Evolutionary conservation across 2,329 filamentous ascomycete genomes (phyloP), one percentile per base, ranked within the genome.

Genomic region (Sclerotinia subarctica): DNA sequence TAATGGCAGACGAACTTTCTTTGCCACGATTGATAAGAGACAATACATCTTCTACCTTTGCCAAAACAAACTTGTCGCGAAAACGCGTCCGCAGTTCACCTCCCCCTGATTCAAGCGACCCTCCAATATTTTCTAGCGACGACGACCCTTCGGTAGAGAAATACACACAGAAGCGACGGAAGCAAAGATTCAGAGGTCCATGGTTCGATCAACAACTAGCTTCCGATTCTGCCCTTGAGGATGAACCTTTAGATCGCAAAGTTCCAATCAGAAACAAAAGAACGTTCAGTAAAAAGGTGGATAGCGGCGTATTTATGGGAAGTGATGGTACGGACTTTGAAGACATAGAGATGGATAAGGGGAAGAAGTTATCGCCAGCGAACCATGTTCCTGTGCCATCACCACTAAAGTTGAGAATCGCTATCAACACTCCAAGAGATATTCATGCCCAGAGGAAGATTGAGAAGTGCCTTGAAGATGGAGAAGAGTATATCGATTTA

Each of bases 51-150:
- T 67, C 65, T n/a, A 63, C 29, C 13, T 24, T 38, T 19, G n/a
- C 65, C 15, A 54, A 49, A 44, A 35, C 29, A 47, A 35, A 44
- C 35, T 35, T 46, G 35, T 54, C 65, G 21, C 46, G 79, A 69
- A 83, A 83, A 76, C 81, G 81, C 69, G 75, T 76, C 46, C 77
- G 78, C 70, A 73, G 71, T 62, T 70, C 77, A 75, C 73, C 72
- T 42, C 74, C 74, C 58, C 72, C 80, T 49, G 79, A 84, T 71
- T 91, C 88, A 26, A 91, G 90, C 75, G 90, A 92, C 74, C 88
- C 89, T 4, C 84, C 87, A 60, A 77, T 91, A 35, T 92, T 92
- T 78, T 91, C 88, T 5, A 89, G 87, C 76, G 90, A 92, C 69
- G 89, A 91, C 73, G 89, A 91, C 68, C 87, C 87, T 3, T 84